Evolutionary conservation across 179 eudicot genomes (phyloP).

Genomic region (Patellifolia procumbens): DNA sequence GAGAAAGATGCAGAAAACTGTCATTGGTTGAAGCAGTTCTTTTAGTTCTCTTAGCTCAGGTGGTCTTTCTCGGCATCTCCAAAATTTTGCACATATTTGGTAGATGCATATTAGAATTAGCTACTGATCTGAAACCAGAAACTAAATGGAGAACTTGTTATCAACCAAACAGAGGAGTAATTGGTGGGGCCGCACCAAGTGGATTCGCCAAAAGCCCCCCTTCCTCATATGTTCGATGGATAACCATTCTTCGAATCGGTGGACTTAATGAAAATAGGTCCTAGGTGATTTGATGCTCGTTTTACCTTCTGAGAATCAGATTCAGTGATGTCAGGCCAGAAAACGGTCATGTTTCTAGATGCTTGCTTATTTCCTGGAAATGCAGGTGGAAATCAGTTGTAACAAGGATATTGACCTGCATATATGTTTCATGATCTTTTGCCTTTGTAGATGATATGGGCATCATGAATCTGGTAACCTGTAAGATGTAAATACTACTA

Average conservation of each 20-base stretch:
- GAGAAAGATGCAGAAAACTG: conserved; percentile 65
- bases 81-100: conserved; percentile 32
- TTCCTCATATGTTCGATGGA: no score
- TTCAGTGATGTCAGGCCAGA: background rate
- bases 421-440: background rate
- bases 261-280: background rate
- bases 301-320: conserved; percentile 5
- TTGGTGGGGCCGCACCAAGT: no score
- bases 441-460: conserved; percentile 8
- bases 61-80: conserved; percentile 12
- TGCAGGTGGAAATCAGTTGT: background rate
- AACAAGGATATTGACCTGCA: background rate
- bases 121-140: background rate
- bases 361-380: background rate
- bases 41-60: conserved; percentile 30
- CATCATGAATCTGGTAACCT: background rate
- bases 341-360: background rate
- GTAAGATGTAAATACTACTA: background rate
- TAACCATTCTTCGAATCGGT: no score
- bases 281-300: background rate
- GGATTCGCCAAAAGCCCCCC: background rate
- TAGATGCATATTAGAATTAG: conserved; percentile 11
- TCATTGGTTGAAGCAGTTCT: conserved; percentile 84
- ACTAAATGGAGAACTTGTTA: no score
- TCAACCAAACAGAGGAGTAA: no score